Evolutionary conservation across 345 rosid species (phyloP), one percentile per base, ranked within the genome.

Genomic region (Lumnitzera racemosa): DNA sequence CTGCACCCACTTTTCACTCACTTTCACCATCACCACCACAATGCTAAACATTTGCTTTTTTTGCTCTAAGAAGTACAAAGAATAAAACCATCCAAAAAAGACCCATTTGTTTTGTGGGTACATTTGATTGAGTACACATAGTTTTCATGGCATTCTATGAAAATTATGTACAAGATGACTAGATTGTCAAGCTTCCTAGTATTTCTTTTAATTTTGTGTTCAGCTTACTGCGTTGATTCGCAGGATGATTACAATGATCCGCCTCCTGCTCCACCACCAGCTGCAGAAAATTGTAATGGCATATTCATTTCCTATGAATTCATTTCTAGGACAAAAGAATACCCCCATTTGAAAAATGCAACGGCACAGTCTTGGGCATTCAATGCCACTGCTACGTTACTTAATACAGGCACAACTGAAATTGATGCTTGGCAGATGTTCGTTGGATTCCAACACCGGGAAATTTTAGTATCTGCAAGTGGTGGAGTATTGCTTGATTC

Each of bases 311-410:
- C 81, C 25, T 94, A 90, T 13, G 49, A 66, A 29, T 90, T 94
- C 55, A 72, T 57, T 1, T 69, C 81, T 16, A 72, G 99, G 16
- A 77, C 70, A 13, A 77, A 80, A 67, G 84, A 73, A 51, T 84
- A 57, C 58, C 99, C 99, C 0, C 74, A 63, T 23, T 62, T 86
- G 3, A 94, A 86, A 74, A 90, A 94, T 63, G 83, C 70, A 16
- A 66, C 83, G 4, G 92, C 90, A 0, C 97, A 94, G 64, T 73
- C 99, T 0, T 94, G 97, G 97, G 84, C 95, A 47, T 94, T 94
- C 61, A 79, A 80, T 49, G 62, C 95, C 5, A 52, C 65, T 15
- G 92, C 86, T 4, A 71, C 79, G 5, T 76, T 94, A 20, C 59
- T 79, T 15, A 94, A 94, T 61, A 57, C 78, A 0, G 99, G 89